Conservation (phyloP, 306 rosid genomes). For the Hippophae gyantsensis region DNA sequence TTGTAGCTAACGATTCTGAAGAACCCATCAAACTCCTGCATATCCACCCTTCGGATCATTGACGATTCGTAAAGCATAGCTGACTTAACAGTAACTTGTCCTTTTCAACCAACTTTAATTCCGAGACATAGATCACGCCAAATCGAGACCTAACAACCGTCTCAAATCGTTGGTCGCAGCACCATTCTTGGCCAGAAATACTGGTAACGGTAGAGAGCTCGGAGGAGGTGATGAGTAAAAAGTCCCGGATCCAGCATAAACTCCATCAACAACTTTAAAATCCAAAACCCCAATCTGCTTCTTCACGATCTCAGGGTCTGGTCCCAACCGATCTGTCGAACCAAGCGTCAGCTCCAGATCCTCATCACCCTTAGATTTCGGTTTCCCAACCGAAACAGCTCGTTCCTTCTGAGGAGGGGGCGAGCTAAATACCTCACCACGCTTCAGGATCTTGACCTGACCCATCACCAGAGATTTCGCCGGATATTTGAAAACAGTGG, state of each 20-base stretch:
- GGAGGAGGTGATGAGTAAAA: constrained; percentile 61
- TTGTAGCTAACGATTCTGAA: not conserved
- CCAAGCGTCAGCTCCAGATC: constrained; percentile 37
- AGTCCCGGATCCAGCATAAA: constrained; percentile 50
- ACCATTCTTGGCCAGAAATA: constrained; percentile 41
- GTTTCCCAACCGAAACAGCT: not conserved
- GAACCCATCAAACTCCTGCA: not conserved
- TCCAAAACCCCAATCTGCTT: constrained; percentile 51
- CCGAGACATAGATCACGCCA: constrained; percentile 11
- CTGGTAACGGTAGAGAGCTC: constrained; percentile 63
- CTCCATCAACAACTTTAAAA: constrained; percentile 25
- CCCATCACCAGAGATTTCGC: constrained; percentile 41
- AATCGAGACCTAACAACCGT: constrained; percentile 52
- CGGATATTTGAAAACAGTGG: constrained; percentile 19
- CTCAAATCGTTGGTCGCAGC: constrained; percentile 45
- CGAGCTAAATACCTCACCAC: constrained; percentile 45
- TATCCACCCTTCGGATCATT: constrained; percentile 6
- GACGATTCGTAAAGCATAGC: not conserved
- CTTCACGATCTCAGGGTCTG: constrained; percentile 49
- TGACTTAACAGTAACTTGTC: not conserved
- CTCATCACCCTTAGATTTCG: constrained; percentile 5
- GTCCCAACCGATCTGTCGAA: constrained; percentile 62
- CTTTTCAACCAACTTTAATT: not conserved
- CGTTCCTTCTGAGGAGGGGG: constrained; percentile 1
- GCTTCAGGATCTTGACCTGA: constrained; percentile 65